Percentiles rank a stretch among this genome's conserved stretches.
Conservation (phyloP, 176 grass and related monocot species). For the Cymbopogon citratus region DNA sequence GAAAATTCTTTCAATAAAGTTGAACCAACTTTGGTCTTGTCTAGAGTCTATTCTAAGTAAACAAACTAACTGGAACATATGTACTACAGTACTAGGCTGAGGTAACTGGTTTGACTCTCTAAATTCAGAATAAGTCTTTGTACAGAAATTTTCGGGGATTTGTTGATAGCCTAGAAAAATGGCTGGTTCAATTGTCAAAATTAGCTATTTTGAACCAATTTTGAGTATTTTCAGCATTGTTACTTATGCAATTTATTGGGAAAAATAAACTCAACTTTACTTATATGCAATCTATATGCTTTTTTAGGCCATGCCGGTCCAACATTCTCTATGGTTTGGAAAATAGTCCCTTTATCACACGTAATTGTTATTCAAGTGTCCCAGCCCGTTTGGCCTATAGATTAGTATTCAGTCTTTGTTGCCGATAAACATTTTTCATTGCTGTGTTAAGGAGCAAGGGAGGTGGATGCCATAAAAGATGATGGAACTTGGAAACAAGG, state of each 20-base stretch:
- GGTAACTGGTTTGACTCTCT: background rate
- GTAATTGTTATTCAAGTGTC: no score
- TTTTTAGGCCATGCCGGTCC: background rate
- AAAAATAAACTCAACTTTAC: background rate
- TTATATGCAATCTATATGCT: background rate
- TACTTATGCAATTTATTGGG: background rate
- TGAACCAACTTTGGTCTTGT: background rate
- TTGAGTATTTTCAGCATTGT: no score
- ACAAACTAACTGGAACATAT: background rate
- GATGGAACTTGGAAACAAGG: no score
- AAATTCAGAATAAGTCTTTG: background rate
- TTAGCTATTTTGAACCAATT: background rate
- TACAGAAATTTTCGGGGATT: background rate
- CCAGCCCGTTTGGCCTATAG: no score
- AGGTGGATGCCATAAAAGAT: no score
- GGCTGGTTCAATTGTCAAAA: background rate
- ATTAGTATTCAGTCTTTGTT: no score
- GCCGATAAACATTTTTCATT: no score
- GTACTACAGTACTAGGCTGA: background rate
- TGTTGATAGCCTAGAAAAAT: background rate
- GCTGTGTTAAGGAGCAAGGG: no score
- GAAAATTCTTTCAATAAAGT: background rate
- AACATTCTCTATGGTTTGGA: background rate
- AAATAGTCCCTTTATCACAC: background rate
- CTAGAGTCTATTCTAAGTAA: background rate